Base-by-base conservation (phyloP, 768 basidiomycete genomes). In the Psilocybe cubensis region DNA sequence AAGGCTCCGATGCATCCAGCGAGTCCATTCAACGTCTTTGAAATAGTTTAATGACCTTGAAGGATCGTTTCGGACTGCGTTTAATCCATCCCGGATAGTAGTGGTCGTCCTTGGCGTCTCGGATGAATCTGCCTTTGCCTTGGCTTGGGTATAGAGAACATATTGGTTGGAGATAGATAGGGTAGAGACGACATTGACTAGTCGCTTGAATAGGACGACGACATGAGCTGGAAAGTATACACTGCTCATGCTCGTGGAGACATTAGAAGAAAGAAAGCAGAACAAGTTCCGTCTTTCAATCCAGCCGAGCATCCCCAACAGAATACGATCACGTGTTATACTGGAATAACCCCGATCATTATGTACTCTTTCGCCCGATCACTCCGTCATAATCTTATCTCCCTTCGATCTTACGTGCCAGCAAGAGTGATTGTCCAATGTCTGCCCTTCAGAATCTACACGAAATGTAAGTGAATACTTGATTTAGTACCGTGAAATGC, bases 121-220 rank as follows among this genome's bases (percentile, higher is more conserved):
- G 12, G 35, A 38, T 38, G 35, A 14, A 38, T 54, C 53, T 35
- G 33, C 4, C 42, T 21, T 18, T 33, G 12, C n/a, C 44, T 47
- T 43, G 1, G 12, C n/a, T 33, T 47, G 40, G 1, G 43, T 17
- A 3, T 54, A 44, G 5, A 54, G 14, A 38, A 85, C 65, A 67
- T 85, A 89, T 24, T 89, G 85, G 65, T 82, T 83, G 3, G 89
- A 84, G 24, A 91, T 81, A 0, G 89, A 88, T n/a, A 90, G 71
- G 0, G 86, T 77, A 0, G 88, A 88, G 41, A 92, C 79, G 35
- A 81, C 83, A 61, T 89, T 88, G 57, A 85, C 81, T 29, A 92
- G 74, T 57, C 89, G 77, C 60, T 82, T 87, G 52, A 91, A 74
- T 31, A 91, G 70, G 38, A 81, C 71, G 55, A 80, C 78, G 65